These are phyloP conservation scores for Candida suzukii DNA, from an alignment of 805 yeast species.

Conservation along the genomic window DNA sequence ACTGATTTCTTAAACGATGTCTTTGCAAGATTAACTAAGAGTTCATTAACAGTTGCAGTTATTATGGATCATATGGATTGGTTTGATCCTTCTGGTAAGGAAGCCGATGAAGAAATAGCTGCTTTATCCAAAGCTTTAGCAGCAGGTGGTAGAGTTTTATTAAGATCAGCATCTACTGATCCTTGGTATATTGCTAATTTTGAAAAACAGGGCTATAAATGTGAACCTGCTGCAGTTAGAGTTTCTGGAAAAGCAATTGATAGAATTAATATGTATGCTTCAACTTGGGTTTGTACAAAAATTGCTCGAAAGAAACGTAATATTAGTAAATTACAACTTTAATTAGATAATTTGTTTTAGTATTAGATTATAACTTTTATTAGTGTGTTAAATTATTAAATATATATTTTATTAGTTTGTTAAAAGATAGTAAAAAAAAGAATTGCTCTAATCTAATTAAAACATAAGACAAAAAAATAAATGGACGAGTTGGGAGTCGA, in stretches of 20 bases:
- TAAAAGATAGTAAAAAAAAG: background rate
- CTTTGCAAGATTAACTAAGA: slow-evolving; percentile 52
- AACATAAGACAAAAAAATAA: too few relatives aligned
- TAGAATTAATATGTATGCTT: slow-evolving; percentile 81
- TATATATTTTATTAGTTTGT: too few relatives aligned
- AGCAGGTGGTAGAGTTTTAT: slow-evolving; percentile 65
- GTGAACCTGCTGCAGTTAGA: slow-evolving; percentile 67
- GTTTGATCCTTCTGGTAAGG: slow-evolving; percentile 63
- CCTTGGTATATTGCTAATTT: slow-evolving; percentile 78
- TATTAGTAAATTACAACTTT: slow-evolving; percentile 38
- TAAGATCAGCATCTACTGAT: slow-evolving; percentile 63
- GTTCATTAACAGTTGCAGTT: slow-evolving; percentile 66
- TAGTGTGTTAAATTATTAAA: slow-evolving; percentile 1
- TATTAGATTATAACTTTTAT: background rate
- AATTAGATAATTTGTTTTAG: slow-evolving; percentile 1
- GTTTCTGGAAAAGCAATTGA: slow-evolving; percentile 60
- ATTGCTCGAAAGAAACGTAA: slow-evolving; percentile 27
- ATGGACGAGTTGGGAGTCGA: slow-evolving; percentile 63
- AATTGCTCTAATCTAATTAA: too few relatives aligned
- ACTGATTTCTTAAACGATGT: slow-evolving; percentile 77
- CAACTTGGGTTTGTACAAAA: slow-evolving; percentile 80
- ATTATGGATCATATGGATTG: slow-evolving; percentile 94
- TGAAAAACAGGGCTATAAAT: slow-evolving; percentile 58
- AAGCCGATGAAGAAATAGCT: slow-evolving; percentile 58
- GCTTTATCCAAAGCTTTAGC: slow-evolving; percentile 58